These are phyloP conservation scores for Blepharisma japonicum DNA, from an alignment of 73 alveolate species.

Conservation along the genomic window DNA sequence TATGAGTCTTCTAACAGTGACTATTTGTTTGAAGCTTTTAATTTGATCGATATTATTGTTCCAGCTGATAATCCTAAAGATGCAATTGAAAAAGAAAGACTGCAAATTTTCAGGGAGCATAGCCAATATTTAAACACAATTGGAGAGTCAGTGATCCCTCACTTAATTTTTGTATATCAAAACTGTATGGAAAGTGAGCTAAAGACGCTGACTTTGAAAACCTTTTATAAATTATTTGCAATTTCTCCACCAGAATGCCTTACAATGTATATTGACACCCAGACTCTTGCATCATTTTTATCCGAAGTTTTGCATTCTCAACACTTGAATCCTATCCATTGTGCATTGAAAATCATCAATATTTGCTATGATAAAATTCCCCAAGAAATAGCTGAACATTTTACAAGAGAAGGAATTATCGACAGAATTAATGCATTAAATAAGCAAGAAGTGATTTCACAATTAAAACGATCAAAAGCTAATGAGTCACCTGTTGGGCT, in stretches of 20 bases:
- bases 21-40: neutral
- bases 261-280: neutral
- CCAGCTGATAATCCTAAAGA: neutral
- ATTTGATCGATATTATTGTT: neutral
- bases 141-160: neutral
- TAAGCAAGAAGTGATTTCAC: no score
- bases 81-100: neutral
- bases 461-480: no score
- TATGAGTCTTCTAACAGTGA: no score
- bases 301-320: conserved; percentile 5
- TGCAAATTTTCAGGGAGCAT: neutral
- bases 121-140: neutral
- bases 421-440: conserved; percentile 14
- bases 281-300: neutral
- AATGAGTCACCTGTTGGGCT: no score
- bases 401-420: conserved; percentile 8
- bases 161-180: neutral
- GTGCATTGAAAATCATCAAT: neutral
- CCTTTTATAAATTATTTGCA: neutral
- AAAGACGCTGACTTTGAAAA: neutral
- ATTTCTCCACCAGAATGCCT: neutral
- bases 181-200: neutral
- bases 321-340: neutral
- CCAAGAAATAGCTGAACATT: neutral
- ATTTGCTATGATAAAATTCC: neutral